These are phyloP conservation scores for Amorphotheca resinae DNA, from an alignment of 495 filamentous ascomycete species.

Conservation along the genomic window DNA sequence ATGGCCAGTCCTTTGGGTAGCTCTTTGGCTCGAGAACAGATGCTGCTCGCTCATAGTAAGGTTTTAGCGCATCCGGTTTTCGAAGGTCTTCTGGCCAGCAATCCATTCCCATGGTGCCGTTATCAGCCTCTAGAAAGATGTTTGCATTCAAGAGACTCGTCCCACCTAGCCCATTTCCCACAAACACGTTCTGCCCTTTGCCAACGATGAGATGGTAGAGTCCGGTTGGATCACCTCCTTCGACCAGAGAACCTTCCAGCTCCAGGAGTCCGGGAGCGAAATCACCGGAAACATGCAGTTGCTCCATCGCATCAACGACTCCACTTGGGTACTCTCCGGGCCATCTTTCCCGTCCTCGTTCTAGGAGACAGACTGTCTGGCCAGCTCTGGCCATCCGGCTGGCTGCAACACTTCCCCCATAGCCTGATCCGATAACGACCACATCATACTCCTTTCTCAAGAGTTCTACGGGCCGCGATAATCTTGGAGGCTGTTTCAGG, in stretches of 20 bases:
- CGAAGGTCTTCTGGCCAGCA: slow-evolving; percentile 49
- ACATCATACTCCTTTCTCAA: slow-evolving; percentile 47
- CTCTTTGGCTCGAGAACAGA: slow-evolving; percentile 44
- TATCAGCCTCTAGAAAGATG: slow-evolving; percentile 50
- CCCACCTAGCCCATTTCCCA: slow-evolving; percentile 54
- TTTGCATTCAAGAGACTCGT: slow-evolving; percentile 57
- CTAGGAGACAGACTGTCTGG: slow-evolving; percentile 48
- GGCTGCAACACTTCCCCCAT: slow-evolving; percentile 54
- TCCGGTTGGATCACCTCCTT: slow-evolving; percentile 42
- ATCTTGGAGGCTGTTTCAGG: slow-evolving; percentile 31
- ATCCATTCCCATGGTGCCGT: slow-evolving; percentile 37
- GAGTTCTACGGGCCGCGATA: slow-evolving; percentile 43
- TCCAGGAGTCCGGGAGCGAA: slow-evolving; percentile 29
- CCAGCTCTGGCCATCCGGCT: slow-evolving; percentile 51
- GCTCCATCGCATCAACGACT: slow-evolving; percentile 29
- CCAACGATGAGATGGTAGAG: slow-evolving; percentile 53
- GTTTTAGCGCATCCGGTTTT: slow-evolving; percentile 28
- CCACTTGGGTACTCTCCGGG: slow-evolving; percentile 49
- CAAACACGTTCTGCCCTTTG: slow-evolving; percentile 52
- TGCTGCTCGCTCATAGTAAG: slow-evolving; percentile 44
- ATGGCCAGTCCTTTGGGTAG: slow-evolving; percentile 45
- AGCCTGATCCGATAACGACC: slow-evolving; percentile 55
- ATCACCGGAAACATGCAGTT: slow-evolving; percentile 46
- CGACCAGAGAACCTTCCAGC: slow-evolving; percentile 26
- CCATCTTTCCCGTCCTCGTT: slow-evolving; percentile 51